Evolutionary conservation across 805 yeast species (phyloP), one percentile per base, ranked within the genome.

Genomic region (Blastobotrys mokoenaii): DNA sequence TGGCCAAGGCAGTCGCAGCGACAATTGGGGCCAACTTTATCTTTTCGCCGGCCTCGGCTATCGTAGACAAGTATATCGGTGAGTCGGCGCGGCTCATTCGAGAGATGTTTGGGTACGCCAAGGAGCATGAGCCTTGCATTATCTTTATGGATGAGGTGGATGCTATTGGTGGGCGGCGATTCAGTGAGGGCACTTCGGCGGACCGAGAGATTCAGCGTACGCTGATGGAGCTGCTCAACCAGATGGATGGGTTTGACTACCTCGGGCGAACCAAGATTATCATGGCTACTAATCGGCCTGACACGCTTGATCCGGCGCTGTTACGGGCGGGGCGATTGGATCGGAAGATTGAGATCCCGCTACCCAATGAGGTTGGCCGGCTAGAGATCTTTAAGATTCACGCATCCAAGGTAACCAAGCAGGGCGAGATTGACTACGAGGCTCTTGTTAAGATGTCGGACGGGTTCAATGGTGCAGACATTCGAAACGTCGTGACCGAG

Each of bases 271-370:
- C 98, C 1, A 90, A 90, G 69, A 88, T 90, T 44, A 90, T 90
- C 59, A 90, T 90, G 98, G 98, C 98, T 30, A 90, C 98, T n/a
- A 90, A 90, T 67, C 79, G 98, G 69, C 98, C 98, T 9, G 98
- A 90, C 63, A 93, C 97, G 10, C 73, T 90, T 53, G 98, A 90
- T 66, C 98, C 98, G 11, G 98, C 98, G 3, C 73, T 90, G 56
- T 74, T 90, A 57, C 84, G 98, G 72, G 96, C 98, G 1, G 98
- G 98, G 55, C 81, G 98, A 71, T 77, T 90, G 63, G 98, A 90
- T 68, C 79, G 97, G 63, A 90, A 90, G 66, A 86, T 90, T 58
- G 98, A 90, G 69, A 93, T 90, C 53, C 86, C 93, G 32, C 73
- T 90, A 61, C 97, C 98, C 14, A 90, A 90, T 63, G 98, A 90